phyloP scores from a whole-genome alignment of 192 early-diverging fungal species.

The Coemansia javaensis region DNA sequence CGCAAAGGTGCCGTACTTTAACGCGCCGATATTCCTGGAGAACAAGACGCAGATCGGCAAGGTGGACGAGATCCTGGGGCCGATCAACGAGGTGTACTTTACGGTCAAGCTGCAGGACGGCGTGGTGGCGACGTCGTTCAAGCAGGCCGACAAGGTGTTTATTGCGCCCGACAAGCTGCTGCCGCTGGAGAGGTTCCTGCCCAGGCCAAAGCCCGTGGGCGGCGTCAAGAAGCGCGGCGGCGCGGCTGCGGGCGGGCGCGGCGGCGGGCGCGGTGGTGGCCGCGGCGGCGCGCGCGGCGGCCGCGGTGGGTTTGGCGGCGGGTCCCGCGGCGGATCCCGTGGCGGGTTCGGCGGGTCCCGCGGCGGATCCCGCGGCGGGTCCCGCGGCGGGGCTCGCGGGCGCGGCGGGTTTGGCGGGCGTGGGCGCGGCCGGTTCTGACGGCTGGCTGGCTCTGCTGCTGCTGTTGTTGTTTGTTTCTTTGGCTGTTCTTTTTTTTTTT shows the following conservation, averaged over 20 bases:
- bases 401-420: slow-evolving; percentile 45
- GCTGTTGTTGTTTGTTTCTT: too few relatives aligned
- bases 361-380: slow-evolving; percentile 20
- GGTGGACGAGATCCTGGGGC: slow-evolving; percentile 97
- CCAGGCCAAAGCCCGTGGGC: slow-evolving; percentile 74
- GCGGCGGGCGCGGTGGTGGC: slow-evolving; percentile 20
- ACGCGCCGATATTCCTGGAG: slow-evolving; percentile 95
- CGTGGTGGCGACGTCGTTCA: slow-evolving; percentile 88
- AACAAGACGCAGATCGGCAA: slow-evolving; percentile 99
- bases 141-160: slow-evolving; percentile 83
- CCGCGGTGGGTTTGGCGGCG: slow-evolving; percentile 47
- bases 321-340: slow-evolving; percentile 44
- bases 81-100: slow-evolving; percentile 96
- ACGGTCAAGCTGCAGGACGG: slow-evolving; percentile 95
- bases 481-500: too few relatives aligned
- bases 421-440: slow-evolving; percentile 43
- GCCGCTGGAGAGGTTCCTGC: slow-evolving; percentile 94
- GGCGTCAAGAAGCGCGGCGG: slow-evolving; percentile 57
- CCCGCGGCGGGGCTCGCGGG: slow-evolving; percentile 53
- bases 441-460: too few relatives aligned
- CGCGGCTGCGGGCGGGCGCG: slow-evolving; percentile 61
- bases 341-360: slow-evolving; percentile 35
- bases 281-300: slow-evolving; percentile 46
- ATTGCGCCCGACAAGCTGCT: slow-evolving; percentile 92
- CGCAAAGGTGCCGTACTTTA: slow-evolving; percentile 96